Conservation (phyloP, 495 filamentous ascomycete genomes). For the Parathielavia hyrcaniae region DNA sequence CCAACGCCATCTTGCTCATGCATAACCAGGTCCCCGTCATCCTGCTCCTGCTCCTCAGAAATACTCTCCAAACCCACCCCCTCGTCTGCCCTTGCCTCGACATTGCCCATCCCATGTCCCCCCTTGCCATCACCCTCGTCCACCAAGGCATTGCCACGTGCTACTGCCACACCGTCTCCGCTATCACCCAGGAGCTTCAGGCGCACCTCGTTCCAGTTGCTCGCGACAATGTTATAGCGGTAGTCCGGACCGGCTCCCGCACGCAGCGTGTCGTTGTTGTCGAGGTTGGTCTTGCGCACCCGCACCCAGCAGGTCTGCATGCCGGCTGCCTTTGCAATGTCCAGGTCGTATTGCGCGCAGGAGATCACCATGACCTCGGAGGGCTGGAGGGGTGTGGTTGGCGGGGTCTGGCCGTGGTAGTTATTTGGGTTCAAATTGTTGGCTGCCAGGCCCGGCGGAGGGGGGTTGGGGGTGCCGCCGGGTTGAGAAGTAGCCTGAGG, state of each 20-base stretch:
- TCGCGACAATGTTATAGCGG: too few relatives aligned
- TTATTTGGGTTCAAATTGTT: too few relatives aligned
- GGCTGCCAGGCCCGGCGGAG: too few relatives aligned
- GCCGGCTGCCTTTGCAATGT: background rate
- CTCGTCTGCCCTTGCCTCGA: too few relatives aligned
- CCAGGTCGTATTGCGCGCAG: background rate
- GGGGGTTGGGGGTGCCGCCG: background rate
- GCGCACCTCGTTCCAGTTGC: background rate
- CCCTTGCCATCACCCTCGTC: too few relatives aligned
- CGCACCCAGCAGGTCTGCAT: conserved; percentile 5
- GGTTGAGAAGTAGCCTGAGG: background rate
- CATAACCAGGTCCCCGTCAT: background rate
- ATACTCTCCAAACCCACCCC: background rate
- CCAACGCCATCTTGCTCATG: background rate
- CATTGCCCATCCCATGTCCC: too few relatives aligned
- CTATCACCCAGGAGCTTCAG: background rate
- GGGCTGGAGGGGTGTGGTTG: background rate
- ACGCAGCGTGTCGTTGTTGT: too few relatives aligned
- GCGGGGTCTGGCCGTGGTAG: background rate
- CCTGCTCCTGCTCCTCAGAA: background rate
- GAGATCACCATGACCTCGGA: background rate
- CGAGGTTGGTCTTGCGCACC: background rate
- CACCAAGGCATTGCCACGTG: too few relatives aligned
- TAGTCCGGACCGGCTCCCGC: too few relatives aligned
- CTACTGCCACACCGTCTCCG: background rate